phyloP scores from a whole-genome alignment of 345 rosid species.

The Citrus sp. region DNA sequence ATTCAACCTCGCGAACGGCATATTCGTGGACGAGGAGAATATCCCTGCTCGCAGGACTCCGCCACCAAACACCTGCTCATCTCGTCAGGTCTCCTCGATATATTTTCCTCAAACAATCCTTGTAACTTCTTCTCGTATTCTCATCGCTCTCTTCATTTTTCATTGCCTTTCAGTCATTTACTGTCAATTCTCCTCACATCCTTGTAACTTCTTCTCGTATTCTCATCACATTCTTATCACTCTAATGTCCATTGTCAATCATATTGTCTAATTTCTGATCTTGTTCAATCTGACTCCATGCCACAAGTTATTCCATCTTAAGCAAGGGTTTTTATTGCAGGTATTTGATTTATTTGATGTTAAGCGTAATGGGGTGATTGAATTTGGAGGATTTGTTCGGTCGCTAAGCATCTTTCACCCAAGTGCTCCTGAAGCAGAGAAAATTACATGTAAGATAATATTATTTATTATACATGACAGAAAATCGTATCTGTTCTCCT shows the following conservation, averaged over 20 bases:
- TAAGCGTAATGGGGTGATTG: slow-evolving; percentile 61
- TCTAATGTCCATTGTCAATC: neutral
- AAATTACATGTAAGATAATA: slow-evolving; percentile 46
- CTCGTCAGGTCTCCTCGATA: too few relatives aligned
- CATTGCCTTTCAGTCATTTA: too few relatives aligned
- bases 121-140: too few relatives aligned
- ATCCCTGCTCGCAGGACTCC: too few relatives aligned
- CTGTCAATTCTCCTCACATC: too few relatives aligned
- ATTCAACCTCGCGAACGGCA: too few relatives aligned
- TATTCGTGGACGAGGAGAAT: too few relatives aligned
- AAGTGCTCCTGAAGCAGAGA: slow-evolving; percentile 39
- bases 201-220: too few relatives aligned
- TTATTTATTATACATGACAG: neutral
- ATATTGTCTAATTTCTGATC: neutral
- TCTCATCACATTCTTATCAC: neutral
- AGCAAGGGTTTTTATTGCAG: slow-evolving; percentile 32
- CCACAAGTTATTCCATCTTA: neutral
- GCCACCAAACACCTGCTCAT: too few relatives aligned
- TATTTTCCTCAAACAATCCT: too few relatives aligned
- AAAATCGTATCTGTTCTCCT: neutral
- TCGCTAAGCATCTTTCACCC: slow-evolving; percentile 72
- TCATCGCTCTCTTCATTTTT: too few relatives aligned
- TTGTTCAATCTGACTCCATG: neutral
- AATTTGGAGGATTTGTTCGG: slow-evolving; percentile 69
- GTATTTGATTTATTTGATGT: slow-evolving; percentile 57